Evolutionary conservation across 139 green algal species (phyloP).

Genomic region (Asterochloris erici): DNA sequence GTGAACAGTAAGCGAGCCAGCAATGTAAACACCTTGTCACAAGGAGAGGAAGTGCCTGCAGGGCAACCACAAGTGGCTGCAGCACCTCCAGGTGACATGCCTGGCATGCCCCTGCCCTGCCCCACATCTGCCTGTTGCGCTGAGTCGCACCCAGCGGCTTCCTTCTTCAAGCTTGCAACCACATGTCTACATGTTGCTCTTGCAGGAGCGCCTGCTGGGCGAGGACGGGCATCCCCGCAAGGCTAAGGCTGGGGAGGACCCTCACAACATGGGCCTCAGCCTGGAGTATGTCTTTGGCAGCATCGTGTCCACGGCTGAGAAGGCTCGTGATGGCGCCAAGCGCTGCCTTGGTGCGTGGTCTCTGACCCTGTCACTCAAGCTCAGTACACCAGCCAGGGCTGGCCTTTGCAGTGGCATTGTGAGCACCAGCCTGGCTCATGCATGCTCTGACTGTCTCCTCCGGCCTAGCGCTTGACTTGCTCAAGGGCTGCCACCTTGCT

Average conservation of each 20-base stretch:
- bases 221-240: slow-evolving; percentile 79
- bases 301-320: slow-evolving; percentile 87
- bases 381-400: too few relatives aligned
- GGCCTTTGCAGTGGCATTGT: too few relatives aligned
- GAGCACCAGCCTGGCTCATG: too few relatives aligned
- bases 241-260: slow-evolving; percentile 56
- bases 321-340: slow-evolving; percentile 76
- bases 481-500: too few relatives aligned
- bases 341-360: slow-evolving; percentile 33
- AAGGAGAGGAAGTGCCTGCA: slow-evolving; percentile 42
- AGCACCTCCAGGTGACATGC: slow-evolving; percentile 45
- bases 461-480: too few relatives aligned
- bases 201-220: slow-evolving; percentile 59
- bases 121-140: too few relatives aligned
- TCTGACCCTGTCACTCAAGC: too few relatives aligned
- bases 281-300: slow-evolving; percentile 88
- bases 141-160: too few relatives aligned
- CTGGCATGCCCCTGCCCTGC: too few relatives aligned
- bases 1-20: too few relatives aligned
- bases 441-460: too few relatives aligned
- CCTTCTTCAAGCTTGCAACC: not conserved
- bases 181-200: not conserved
- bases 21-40: too few relatives aligned
- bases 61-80: slow-evolving; percentile 77
- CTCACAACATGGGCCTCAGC: slow-evolving; percentile 61